phyloP scores from a whole-genome alignment of 352 stramenopile species.

The Phytopythium montanum region DNA sequence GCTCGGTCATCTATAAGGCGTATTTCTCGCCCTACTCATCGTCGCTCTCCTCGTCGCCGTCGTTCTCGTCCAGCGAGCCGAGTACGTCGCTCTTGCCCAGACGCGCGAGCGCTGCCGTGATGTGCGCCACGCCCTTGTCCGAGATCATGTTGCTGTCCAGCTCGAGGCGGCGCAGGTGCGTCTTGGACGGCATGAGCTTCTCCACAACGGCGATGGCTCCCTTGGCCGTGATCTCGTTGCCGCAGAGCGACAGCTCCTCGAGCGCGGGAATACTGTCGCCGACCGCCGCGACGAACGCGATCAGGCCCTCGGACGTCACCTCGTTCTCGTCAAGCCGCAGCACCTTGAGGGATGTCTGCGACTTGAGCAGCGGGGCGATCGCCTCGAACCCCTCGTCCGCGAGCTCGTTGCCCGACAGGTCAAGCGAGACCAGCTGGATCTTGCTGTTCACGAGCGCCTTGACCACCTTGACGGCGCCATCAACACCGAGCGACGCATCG shows the following conservation, averaged over 20 bases:
- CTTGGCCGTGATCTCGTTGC: conserved; percentile 78
- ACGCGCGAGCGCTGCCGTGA: conserved; percentile 37
- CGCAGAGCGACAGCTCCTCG: conserved; percentile 50
- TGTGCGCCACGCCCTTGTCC: conserved; percentile 44
- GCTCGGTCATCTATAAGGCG: background rate
- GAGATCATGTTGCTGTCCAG: conserved; percentile 79
- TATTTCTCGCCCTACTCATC: conserved; percentile 12
- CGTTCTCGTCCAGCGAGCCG: conserved; percentile 81
- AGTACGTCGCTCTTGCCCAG: conserved; percentile 52
- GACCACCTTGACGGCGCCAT: conserved; percentile 70
- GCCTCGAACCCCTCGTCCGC: conserved; percentile 58
- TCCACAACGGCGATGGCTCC: conserved; percentile 59
- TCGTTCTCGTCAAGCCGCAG: conserved; percentile 84
- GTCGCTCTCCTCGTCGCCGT: conserved; percentile 68
- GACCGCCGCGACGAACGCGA: conserved; percentile 27
- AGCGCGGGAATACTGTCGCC: conserved; percentile 29
- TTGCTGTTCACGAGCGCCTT: conserved; percentile 54
- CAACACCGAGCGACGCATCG: conserved; percentile 83
- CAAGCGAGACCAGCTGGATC: conserved; percentile 72
- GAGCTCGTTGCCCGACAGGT: conserved; percentile 91
- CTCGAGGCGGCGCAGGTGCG: conserved; percentile 39
- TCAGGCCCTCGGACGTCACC: conserved; percentile 56
- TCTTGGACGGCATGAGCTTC: conserved; percentile 37
- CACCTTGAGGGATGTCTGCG: conserved; percentile 46
- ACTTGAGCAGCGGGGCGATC: conserved; percentile 58